A percentile compares a stretch with the other conserved stretches of the same genome.
Conservation (phyloP, 2,329 filamentous ascomycete species). For the Botrytis fabae region DNA sequence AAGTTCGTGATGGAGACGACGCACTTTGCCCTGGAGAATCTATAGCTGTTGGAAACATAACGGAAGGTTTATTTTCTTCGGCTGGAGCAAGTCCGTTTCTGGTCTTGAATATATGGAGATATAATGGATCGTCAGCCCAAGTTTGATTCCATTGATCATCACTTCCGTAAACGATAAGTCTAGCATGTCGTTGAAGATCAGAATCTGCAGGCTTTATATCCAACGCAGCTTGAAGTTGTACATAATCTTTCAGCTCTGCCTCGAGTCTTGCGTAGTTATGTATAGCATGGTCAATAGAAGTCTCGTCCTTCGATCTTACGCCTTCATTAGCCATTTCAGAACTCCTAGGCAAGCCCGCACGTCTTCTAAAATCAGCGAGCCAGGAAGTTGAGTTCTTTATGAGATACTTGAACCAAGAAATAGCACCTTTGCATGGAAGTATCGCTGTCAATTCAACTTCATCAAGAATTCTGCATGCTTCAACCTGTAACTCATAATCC, state of each 20-base stretch:
- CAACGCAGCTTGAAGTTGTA: slow-evolving; percentile 47
- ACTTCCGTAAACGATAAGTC: slow-evolving; percentile 62
- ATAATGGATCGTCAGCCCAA: slow-evolving; percentile 55
- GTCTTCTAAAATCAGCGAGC: slow-evolving; percentile 56
- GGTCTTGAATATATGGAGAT: slow-evolving; percentile 54
- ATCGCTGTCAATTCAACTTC: slow-evolving; percentile 51
- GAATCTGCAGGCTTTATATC: slow-evolving; percentile 54
- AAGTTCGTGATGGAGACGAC: slow-evolving; percentile 28
- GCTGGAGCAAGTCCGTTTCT: slow-evolving; percentile 34
- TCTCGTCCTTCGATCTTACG: slow-evolving; percentile 54
- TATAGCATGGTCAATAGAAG: slow-evolving; percentile 59
- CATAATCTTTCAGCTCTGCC: slow-evolving; percentile 55
- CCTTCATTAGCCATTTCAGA: slow-evolving; percentile 54
- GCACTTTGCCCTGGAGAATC: slow-evolving; percentile 1
- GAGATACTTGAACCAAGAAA: slow-evolving; percentile 57
- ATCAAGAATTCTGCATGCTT: slow-evolving; percentile 59
- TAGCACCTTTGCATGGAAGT: slow-evolving; percentile 37
- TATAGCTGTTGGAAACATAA: slow-evolving; percentile 23
- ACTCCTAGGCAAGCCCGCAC: slow-evolving; percentile 57
- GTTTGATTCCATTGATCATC: slow-evolving; percentile 67
- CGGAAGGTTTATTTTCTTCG: slow-evolving; percentile 27
- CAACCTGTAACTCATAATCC: slow-evolving; percentile 59
- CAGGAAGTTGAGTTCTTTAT: slow-evolving; percentile 53
- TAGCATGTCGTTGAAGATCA: slow-evolving; percentile 57
- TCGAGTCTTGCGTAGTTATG: slow-evolving; percentile 57